These are phyloP conservation scores for Rhodosporidiobolus sp. DNA, from an alignment of 768 basidiomycete species.

Conservation along the genomic window DNA sequence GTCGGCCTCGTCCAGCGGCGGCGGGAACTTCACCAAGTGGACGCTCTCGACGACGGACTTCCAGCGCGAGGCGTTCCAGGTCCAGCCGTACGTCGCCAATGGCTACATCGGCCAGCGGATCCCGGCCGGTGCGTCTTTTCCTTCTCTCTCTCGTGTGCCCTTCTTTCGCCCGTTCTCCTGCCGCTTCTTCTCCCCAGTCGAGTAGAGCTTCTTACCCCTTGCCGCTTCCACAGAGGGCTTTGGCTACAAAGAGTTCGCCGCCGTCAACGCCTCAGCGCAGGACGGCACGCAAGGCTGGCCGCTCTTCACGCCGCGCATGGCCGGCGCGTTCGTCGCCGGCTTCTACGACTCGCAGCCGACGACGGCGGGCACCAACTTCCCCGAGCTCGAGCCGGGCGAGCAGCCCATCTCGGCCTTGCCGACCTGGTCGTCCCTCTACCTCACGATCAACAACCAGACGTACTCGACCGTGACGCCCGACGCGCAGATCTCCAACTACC, in stretches of 20 bases:
- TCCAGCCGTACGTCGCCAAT: slow-evolving; percentile 32
- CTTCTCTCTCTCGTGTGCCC: neutral
- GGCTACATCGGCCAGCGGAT: slow-evolving; percentile 36
- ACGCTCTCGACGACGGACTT: slow-evolving; percentile 21
- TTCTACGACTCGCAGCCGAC: slow-evolving; percentile 30
- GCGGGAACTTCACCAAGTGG: slow-evolving; percentile 7
- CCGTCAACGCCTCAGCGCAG: neutral
- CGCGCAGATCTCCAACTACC: slow-evolving; percentile 29
- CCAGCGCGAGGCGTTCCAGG: slow-evolving; percentile 19
- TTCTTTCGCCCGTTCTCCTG: neutral
- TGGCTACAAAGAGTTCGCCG: slow-evolving; percentile 23
- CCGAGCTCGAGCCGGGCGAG: slow-evolving; percentile 20
- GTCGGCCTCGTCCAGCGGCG: neutral
- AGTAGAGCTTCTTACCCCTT: neutral
- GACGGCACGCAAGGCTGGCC: slow-evolving; percentile 37
- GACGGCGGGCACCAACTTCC: slow-evolving; percentile 36
- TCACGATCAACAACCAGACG: slow-evolving; percentile 33
- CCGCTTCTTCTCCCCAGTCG: too few relatives aligned
- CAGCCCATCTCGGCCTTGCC: slow-evolving; percentile 37
- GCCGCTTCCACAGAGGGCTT: slow-evolving; percentile 22
- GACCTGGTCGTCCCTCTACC: slow-evolving; percentile 30
- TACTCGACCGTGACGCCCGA: slow-evolving; percentile 12
- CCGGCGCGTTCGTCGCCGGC: slow-evolving; percentile 34
- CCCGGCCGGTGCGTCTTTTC: slow-evolving; percentile 17
- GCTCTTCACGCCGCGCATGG: slow-evolving; percentile 31